Evolutionary conservation across 768 basidiomycete species (phyloP).

Genomic region (Mrakia frigida): DNA sequence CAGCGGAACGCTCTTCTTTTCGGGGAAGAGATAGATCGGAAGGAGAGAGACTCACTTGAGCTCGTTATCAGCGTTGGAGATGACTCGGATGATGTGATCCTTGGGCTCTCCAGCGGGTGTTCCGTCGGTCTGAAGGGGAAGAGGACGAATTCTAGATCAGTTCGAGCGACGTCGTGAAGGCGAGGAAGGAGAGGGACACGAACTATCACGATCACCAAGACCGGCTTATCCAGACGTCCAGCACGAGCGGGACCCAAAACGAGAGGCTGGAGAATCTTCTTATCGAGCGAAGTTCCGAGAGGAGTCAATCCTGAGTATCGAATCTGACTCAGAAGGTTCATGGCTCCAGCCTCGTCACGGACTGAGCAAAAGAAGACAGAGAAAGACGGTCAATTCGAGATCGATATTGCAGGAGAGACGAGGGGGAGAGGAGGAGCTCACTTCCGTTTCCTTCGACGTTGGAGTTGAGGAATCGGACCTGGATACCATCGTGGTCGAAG

Average conservation of each 20-base stretch:
- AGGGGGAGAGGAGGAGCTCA: too few species aligned
- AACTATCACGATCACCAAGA: slow-evolving; percentile 46
- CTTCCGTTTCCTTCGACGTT: slow-evolving; percentile 45
- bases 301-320: slow-evolving; percentile 39
- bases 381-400: too few species aligned
- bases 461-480: slow-evolving; percentile 47
- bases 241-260: slow-evolving; percentile 41
- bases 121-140: slow-evolving; percentile 19
- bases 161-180: too few species aligned
- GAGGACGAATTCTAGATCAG: too few species aligned
- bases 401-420: too few species aligned
- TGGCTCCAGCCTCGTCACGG: slow-evolving; percentile 7
- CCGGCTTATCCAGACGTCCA: slow-evolving; percentile 45
- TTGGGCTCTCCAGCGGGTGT: slow-evolving; percentile 30
- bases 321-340: slow-evolving; percentile 36
- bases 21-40: too few species aligned
- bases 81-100: slow-evolving; percentile 41
- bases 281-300: slow-evolving; percentile 45
- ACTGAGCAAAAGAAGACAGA: not conserved
- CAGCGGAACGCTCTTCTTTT: too few species aligned
- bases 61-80: slow-evolving; percentile 40
- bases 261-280: slow-evolving; percentile 46
- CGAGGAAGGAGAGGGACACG: not conserved
- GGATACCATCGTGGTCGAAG: slow-evolving; percentile 44
- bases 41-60: slow-evolving; percentile 32